phyloP scores from a whole-genome alignment of 148 eudicot species.

The Persicaria tinctoria region DNA sequence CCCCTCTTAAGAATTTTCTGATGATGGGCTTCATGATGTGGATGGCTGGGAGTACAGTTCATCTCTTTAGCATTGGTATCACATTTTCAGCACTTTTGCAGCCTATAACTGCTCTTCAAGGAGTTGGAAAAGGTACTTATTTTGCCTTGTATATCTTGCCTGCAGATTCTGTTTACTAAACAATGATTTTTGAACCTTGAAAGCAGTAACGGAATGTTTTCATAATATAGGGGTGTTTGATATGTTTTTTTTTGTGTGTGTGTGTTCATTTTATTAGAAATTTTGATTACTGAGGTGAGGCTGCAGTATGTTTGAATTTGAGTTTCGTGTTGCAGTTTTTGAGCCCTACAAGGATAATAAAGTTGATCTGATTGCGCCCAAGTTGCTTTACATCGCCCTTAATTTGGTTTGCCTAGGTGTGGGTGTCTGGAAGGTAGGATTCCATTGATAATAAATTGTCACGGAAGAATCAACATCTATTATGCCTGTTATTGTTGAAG shows the following conservation, averaged over 20 bases:
- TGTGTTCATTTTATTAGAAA: not conserved
- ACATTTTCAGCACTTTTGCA: conserved; percentile 94
- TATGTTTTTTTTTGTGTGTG: not conserved
- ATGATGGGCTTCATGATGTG: conserved; percentile 99
- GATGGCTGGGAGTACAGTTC: conserved; percentile 99
- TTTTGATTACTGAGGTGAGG: not conserved
- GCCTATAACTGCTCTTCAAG: conserved; percentile 93
- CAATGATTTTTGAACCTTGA: not conserved
- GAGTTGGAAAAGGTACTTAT: conserved; percentile 68
- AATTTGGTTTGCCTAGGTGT: conserved; percentile 72
- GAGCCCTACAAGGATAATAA: conserved; percentile 83
- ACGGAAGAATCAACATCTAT: conserved; percentile 1
- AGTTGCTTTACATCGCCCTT: conserved; percentile 70
- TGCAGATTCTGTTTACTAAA: not conserved
- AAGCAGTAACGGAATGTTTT: not conserved
- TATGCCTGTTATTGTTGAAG: not conserved
- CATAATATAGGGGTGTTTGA: not conserved
- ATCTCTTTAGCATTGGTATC: conserved; percentile 94
- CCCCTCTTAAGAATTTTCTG: conserved; percentile 78
- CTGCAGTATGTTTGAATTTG: not conserved
- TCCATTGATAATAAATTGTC: not conserved
- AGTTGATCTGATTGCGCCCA: conserved; percentile 79
- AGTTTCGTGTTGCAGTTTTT: conserved; percentile 50
- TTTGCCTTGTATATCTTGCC: not conserved
- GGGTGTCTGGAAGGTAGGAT: conserved; percentile 85